Conservation (phyloP, 176 grass and related monocot genomes). For the Bromus sterilis region DNA sequence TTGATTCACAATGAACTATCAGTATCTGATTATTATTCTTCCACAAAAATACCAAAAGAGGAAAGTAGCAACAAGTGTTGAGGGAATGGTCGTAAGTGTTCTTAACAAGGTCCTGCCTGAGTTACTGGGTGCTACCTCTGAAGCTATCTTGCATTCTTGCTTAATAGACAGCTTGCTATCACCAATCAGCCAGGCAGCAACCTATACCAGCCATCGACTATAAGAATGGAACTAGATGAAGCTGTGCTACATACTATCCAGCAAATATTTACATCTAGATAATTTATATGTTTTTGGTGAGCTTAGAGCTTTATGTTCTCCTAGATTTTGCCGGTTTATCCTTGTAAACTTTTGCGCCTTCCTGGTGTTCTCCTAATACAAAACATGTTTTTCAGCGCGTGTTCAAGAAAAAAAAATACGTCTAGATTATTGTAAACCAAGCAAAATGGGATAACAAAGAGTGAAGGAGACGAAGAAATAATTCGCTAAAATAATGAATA, state of each 20-base stretch:
- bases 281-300: not conserved
- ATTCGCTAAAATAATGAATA: not conserved
- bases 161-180: not conserved
- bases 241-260: not conserved
- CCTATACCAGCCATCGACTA: not conserved
- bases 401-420: not conserved
- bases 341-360: not conserved
- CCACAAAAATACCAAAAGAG: slow-evolving; percentile 1
- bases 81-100: not conserved
- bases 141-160: not conserved
- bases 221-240: not conserved
- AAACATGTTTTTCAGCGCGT: not conserved
- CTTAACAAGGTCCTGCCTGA: not conserved
- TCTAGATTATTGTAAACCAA: not conserved
- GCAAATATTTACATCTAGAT: not conserved
- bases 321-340: not conserved
- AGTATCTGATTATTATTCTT: not conserved
- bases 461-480: not conserved
- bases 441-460: not conserved
- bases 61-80: not conserved
- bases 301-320: not conserved
- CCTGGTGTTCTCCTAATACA: not conserved
- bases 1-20: too few relatives aligned
- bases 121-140: not conserved
- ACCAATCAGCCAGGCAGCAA: slow-evolving; percentile 16